phyloP scores from a whole-genome alignment of 2,329 filamentous ascomycete genomes.

The Juglanconis oblonga region DNA sequence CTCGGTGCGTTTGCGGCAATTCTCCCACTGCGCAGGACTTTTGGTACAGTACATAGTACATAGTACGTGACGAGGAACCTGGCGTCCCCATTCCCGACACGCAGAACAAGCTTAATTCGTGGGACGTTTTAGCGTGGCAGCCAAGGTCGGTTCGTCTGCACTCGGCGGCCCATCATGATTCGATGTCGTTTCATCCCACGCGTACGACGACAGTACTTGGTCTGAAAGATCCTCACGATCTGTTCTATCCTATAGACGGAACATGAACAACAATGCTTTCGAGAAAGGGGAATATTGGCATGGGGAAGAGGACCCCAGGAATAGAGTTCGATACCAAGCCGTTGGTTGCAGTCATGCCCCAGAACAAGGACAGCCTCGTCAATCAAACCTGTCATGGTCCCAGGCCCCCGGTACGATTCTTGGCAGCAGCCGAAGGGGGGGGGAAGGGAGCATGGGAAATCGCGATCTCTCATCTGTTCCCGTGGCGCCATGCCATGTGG shows the following conservation, averaged over 20 bases:
- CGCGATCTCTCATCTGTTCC: background rate
- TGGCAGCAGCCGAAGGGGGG: background rate
- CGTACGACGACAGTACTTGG: no score
- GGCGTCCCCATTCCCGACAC: constrained; percentile 6
- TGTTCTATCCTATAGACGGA: background rate
- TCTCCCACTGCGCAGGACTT: no score
- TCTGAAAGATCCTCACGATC: background rate
- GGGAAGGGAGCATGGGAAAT: background rate
- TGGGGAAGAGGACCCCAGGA: no score
- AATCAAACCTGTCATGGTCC: background rate
- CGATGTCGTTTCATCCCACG: constrained; percentile 7
- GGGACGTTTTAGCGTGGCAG: constrained; percentile 14
- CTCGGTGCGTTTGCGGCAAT: background rate
- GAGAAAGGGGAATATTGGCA: no score
- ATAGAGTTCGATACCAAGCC: background rate
- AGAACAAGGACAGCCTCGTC: constrained; percentile 1
- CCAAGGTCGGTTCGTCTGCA: constrained; percentile 3
- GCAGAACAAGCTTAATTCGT: constrained; percentile 19
- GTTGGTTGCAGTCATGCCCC: background rate
- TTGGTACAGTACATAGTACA: no score
- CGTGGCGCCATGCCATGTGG: constrained; percentile 14
- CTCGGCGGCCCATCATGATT: background rate
- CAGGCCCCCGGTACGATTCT: constrained; percentile 2
- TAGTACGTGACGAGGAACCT: background rate
- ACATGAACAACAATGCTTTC: no score